Base-by-base conservation (phyloP, 495 filamentous ascomycete species). In the Penicillium diatomitis region DNA sequence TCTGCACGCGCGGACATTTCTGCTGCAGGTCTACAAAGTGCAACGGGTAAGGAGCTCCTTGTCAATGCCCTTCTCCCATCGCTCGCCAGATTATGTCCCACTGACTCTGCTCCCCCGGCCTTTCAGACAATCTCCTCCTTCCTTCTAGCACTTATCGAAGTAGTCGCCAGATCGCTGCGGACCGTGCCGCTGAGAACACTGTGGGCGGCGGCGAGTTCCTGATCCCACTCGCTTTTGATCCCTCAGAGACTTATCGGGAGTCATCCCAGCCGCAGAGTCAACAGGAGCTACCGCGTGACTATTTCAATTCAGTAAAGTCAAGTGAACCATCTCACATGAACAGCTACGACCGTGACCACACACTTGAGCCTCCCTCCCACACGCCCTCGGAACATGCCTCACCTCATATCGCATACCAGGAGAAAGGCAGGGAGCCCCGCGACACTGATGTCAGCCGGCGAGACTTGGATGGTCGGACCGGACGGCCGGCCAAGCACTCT, bases 371-470 rank as follows among this genome's bases (percentile, higher is more conserved):
- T 12, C 42, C 43, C 6, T 56, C 57, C 32, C 54, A 47, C 36
- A 37, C 46, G 4, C 55, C 62, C 11, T 53, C 64, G 29, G 57
- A 73, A 44, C 45, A 50, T 11, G 71, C 79, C 7, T 88, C 86
- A 6, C 87, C 89, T 33, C 90, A 97, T 65, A 95, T 96, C 60
- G 87, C 88, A 35, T 94, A 87, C 62, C 89, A 95, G 63, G 88
- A 94, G 58, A 90, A 90, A 60, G 82, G 82, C 0, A 78, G 87
- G 41, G 80, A 87, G 56, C 56, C 65, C 5, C 67, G 64, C 4
- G 67, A 72, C 3, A 50, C 60, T 3, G 73, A 74, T 31, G 54
- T 67, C 3, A 49, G 62, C 38, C 65, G 50, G 27, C 57, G 53
- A 41, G 53, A 60, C 9, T 36, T 44, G 40, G 57, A 56, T 6